phyloP scores from a whole-genome alignment of 1,139 yeast species.

The Blastobotrys ciferrii region DNA sequence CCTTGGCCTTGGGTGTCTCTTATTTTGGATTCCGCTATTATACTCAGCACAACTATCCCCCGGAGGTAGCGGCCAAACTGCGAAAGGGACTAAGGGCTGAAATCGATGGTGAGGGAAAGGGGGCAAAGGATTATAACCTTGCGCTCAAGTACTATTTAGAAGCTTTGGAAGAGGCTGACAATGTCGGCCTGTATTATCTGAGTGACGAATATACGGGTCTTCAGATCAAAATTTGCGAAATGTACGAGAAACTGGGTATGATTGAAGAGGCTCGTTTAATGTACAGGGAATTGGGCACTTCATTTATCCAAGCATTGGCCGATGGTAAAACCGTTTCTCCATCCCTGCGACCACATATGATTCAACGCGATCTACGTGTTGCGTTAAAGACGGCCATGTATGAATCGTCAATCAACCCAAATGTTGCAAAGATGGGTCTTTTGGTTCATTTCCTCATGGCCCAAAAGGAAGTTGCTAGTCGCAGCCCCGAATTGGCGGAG shows the following conservation, averaged over 20 bases:
- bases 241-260: slow-evolving; percentile 69
- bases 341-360: slow-evolving; percentile 49
- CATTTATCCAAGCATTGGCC: slow-evolving; percentile 57
- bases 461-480: slow-evolving; percentile 53
- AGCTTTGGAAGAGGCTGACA: slow-evolving; percentile 47
- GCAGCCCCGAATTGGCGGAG: slow-evolving; percentile 30
- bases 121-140: slow-evolving; percentile 54
- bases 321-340: slow-evolving; percentile 36
- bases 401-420: slow-evolving; percentile 47
- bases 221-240: slow-evolving; percentile 80
- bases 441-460: slow-evolving; percentile 65
- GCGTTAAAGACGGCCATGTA: slow-evolving; percentile 65
- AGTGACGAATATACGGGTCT: slow-evolving; percentile 80
- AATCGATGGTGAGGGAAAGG: slow-evolving; percentile 53
- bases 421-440: slow-evolving; percentile 56
- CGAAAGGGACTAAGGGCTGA: slow-evolving; percentile 85
- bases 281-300: slow-evolving; percentile 64
- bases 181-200: slow-evolving; percentile 51
- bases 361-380: slow-evolving; percentile 69
- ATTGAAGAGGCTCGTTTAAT: slow-evolving; percentile 60
- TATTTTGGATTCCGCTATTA: slow-evolving; percentile 25
- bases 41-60: slow-evolving; percentile 44
- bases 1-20: slow-evolving; percentile 19
- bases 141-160: slow-evolving; percentile 70
- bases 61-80: slow-evolving; percentile 62